Evolutionary conservation across 2,329 filamentous ascomycete species (phyloP), one percentile per base, ranked within the genome.

Genomic region (Microdochium nivale): DNA sequence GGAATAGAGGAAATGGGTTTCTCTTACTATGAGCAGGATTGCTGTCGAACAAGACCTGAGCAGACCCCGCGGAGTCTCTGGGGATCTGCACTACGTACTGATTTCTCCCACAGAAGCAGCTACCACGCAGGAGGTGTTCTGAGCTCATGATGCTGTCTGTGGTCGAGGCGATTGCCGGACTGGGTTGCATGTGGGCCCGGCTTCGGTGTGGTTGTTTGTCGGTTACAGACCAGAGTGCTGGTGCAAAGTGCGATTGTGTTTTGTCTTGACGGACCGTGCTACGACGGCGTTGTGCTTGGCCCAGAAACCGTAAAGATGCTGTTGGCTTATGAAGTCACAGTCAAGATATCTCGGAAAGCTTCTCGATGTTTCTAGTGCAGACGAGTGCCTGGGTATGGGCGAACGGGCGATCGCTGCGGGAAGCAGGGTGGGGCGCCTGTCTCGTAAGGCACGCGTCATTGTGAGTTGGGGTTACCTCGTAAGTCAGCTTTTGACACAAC

Each of bases 71-170:
- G 40, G 78, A 72, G 59, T 76, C 69, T 21, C 74, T 66, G 1
- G 90, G 90, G 24, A 92, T 76, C 47, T 80, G 70, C 58, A 96
- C 82, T 53, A 83, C 76, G 70, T 95, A 96, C 63, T 84, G 79
- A 63, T 94, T 95, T 55, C 91, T 83, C 52, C 90, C 90, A 67
- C 91, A 96, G 50, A 86, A 84, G 72, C 91, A 96, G 57, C 84
- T 81, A 61, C 90, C 90, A 57, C 79, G 82, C 52, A 95, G 77
- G 37, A 77, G 77, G 54, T 79, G 71, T 52, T 69, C 63, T 49
- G 68, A 64, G 62, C 64, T 74, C 77, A 80, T 80, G 51, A 57
- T 69, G 48, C 54, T 25, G 33, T 9, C 33, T 16, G 33, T 37
- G 7, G 33, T 37, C 33, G 16, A 37, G 33, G n/a, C 33, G 11